phyloP scores from a whole-genome alignment of 345 rosid species.

The Cochlearia excelsa region DNA sequence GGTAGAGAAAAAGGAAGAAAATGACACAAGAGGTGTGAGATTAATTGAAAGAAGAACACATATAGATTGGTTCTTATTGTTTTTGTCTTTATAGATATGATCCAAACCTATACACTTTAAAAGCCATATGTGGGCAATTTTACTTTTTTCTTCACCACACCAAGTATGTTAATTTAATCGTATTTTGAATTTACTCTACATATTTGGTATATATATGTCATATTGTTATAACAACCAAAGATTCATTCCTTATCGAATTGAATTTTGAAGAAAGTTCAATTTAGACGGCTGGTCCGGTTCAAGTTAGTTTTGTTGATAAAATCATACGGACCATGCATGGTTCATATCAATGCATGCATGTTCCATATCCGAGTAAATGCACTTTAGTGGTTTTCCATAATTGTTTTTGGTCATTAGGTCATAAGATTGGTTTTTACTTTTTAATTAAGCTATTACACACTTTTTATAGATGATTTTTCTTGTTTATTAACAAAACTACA shows the following conservation, averaged over 20 bases:
- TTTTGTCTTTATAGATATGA: slow-evolving; percentile 29
- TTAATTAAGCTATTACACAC: no score
- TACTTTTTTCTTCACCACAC: slow-evolving; percentile 19
- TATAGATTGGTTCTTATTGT: slow-evolving; percentile 20
- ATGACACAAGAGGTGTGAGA: slow-evolving; percentile 30
- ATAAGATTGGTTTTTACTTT: no score
- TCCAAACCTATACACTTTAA: slow-evolving; percentile 10
- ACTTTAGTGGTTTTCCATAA: no score
- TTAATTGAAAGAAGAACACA: slow-evolving; percentile 13
- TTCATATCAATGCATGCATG: no score
- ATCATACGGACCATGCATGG: no score
- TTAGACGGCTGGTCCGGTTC: not conserved
- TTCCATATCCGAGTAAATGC: no score
- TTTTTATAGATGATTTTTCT: no score
- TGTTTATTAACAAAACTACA: no score
- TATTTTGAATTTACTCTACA: not conserved
- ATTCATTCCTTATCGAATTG: slow-evolving; percentile 11
- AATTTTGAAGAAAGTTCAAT: slow-evolving; percentile 3
- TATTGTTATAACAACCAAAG: no score
- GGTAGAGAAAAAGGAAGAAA: slow-evolving; percentile 19
- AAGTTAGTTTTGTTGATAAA: no score
- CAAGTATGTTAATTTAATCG: slow-evolving; percentile 8
- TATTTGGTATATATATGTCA: no score
- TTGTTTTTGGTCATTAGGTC: no score
- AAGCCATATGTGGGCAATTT: slow-evolving; percentile 21